These are phyloP conservation scores for Nitzschia sp. DNA, from an alignment of 108 stramenopile species.

Conservation along the genomic window DNA sequence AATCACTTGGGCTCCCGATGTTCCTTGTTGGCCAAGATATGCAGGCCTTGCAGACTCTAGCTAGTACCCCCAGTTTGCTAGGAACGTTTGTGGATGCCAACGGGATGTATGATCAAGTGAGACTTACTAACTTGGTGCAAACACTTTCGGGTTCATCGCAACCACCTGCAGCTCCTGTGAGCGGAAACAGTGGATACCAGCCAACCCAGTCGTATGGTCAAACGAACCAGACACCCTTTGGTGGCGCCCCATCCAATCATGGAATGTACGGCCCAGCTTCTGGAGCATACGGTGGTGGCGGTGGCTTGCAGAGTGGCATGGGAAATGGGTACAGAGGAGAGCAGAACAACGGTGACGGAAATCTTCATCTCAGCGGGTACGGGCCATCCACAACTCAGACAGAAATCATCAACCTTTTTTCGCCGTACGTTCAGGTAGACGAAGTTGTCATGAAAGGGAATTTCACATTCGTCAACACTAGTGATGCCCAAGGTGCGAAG, in stretches of 20 bases:
- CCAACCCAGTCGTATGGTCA: slow-evolving; percentile 15
- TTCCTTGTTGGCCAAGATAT: slow-evolving; percentile 79
- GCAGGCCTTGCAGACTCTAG: slow-evolving; percentile 79
- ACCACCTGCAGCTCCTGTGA: slow-evolving; percentile 23
- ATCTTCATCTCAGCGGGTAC: slow-evolving; percentile 84
- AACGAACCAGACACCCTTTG: slow-evolving; percentile 7
- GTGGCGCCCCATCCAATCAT: not conserved
- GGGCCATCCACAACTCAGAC: slow-evolving; percentile 75
- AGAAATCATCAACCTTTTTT: slow-evolving; percentile 72
- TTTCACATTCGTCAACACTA: slow-evolving; percentile 84
- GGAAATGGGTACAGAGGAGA: slow-evolving; percentile 41
- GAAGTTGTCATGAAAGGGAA: slow-evolving; percentile 78
- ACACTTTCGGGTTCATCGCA: slow-evolving; percentile 62
- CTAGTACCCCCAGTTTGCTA: slow-evolving; percentile 65
- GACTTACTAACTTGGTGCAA: slow-evolving; percentile 72
- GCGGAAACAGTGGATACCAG: slow-evolving; percentile 33
- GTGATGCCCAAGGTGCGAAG: slow-evolving; percentile 68
- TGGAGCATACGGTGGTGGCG: slow-evolving; percentile 8
- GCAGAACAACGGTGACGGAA: slow-evolving; percentile 69
- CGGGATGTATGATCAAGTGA: slow-evolving; percentile 75
- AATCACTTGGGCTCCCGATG: slow-evolving; percentile 55
- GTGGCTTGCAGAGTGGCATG: slow-evolving; percentile 24
- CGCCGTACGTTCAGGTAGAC: slow-evolving; percentile 77
- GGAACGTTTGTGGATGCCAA: slow-evolving; percentile 69
- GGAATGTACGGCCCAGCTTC: slow-evolving; percentile 23